Conservation (phyloP, 352 stramenopile species). For the Globisporangium cystogenes region DNA sequence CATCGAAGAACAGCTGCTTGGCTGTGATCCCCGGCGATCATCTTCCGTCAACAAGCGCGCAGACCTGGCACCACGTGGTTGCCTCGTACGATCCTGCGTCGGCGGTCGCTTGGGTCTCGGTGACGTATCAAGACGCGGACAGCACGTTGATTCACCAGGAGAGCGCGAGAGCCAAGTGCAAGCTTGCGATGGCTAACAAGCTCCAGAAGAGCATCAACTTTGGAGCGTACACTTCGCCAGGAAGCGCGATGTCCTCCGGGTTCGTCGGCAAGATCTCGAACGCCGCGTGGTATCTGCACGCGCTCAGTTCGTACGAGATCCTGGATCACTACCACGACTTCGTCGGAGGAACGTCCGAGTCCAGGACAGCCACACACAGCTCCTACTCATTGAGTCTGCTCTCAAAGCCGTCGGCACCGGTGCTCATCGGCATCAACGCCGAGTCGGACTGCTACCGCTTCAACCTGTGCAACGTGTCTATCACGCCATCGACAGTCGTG, state of each 20-base stretch:
- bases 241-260: slow-evolving; percentile 4
- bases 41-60: not conserved
- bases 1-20: slow-evolving; percentile 12
- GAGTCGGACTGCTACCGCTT: slow-evolving; percentile 70
- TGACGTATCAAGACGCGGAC: slow-evolving; percentile 17
- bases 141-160: slow-evolving; percentile 8
- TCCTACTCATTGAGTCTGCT: slow-evolving; percentile 43
- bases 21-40: slow-evolving; percentile 1
- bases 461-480: slow-evolving; percentile 59
- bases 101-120: slow-evolving; percentile 31
- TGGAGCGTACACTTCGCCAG: slow-evolving; percentile 13
- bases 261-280: slow-evolving; percentile 35
- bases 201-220: slow-evolving; percentile 29
- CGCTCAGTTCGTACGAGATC: slow-evolving; percentile 26
- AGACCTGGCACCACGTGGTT: slow-evolving; percentile 45
- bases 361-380: slow-evolving; percentile 30
- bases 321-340: slow-evolving; percentile 76
- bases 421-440: slow-evolving; percentile 40
- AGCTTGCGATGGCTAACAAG: slow-evolving; percentile 30
- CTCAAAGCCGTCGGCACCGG: slow-evolving; percentile 35
- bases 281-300: slow-evolving; percentile 52
- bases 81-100: slow-evolving; percentile 47
- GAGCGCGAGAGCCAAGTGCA: slow-evolving; percentile 20
- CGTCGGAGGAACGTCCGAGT: slow-evolving; percentile 16
- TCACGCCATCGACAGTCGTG: slow-evolving; percentile 25